Conservation (phyloP, 768 basidiomycete species). For the Xerocomus spinulosus region DNA sequence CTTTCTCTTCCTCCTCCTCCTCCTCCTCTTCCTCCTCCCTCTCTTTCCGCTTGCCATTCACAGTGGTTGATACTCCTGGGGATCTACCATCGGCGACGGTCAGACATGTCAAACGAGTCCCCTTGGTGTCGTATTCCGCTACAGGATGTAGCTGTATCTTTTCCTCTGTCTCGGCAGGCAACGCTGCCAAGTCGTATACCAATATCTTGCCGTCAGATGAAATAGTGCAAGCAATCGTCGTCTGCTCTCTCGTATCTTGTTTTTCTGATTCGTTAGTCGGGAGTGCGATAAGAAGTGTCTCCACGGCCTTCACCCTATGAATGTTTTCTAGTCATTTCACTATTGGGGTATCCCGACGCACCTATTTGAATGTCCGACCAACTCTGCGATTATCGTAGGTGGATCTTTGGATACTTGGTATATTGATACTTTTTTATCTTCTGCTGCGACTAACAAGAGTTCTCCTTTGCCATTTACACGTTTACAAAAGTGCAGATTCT, state of each 20-base stretch:
- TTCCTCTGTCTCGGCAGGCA: constrained; percentile 34
- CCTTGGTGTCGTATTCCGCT: constrained; percentile 76
- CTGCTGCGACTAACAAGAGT: constrained; percentile 77
- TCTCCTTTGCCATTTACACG: constrained; percentile 55
- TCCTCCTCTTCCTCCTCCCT: constrained; percentile 28
- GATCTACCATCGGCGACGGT: constrained; percentile 51
- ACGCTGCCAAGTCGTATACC: constrained; percentile 61
- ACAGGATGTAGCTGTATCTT: constrained; percentile 46
- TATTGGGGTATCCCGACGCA: constrained; percentile 25
- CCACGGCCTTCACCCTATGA: constrained; percentile 74
- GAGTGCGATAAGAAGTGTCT: constrained; percentile 58
- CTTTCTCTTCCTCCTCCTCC: constrained; percentile 29
- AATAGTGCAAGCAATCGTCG: constrained; percentile 66
- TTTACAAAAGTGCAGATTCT: constrained; percentile 74
- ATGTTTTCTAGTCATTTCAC: not conserved
- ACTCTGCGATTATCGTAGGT: constrained; percentile 61
- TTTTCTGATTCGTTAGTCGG: constrained; percentile 30
- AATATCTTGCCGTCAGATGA: constrained; percentile 89
- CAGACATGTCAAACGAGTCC: constrained; percentile 77
- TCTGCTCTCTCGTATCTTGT: constrained; percentile 33
- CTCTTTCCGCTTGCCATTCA: constrained; percentile 37
- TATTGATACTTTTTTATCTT: constrained; percentile 83
- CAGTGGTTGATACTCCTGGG: constrained; percentile 9
- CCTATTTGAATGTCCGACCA: constrained; percentile 87
- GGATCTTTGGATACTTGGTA: constrained; percentile 57